Evolutionary conservation across 2,329 filamentous ascomycete genomes (phyloP).

Genomic region (Clarireedia hainanense): DNA sequence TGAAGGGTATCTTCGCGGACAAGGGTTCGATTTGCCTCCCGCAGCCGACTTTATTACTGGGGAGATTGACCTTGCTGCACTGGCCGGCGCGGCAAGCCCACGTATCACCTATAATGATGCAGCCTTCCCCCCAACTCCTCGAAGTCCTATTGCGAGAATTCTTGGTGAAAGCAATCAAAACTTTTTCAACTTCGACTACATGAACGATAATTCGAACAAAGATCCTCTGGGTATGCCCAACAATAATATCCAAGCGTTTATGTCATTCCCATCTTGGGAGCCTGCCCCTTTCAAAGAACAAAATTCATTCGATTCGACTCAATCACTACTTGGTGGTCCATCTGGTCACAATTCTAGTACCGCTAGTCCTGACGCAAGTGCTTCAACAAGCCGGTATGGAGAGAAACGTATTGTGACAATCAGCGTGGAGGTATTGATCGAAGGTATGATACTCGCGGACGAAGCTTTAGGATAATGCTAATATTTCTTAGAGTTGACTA

Average conservation of each 20-base stretch:
- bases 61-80: conserved; percentile 38
- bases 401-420: conserved; percentile 23
- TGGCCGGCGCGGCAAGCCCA: conserved; percentile 11
- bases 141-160: conserved; percentile 12
- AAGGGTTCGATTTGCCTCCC: conserved; percentile 55
- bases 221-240: neutral
- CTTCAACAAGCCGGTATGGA: neutral
- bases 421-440: conserved; percentile 25
- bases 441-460: conserved; percentile 22
- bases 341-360: neutral
- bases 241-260: neutral
- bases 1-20: conserved; percentile 60
- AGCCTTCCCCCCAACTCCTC: conserved; percentile 17
- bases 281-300: neutral
- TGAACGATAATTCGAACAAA: neutral
- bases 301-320: neutral
- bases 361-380: neutral
- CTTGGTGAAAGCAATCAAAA: conserved; percentile 1
- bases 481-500: conserved; percentile 21
- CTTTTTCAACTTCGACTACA: neutral
- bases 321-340: neutral
- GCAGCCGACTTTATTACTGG: conserved; percentile 52
- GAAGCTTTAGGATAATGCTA: neutral
- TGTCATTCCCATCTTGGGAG: neutral
- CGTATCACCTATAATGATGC: conserved; percentile 12